phyloP scores from a whole-genome alignment of 257 asterid species.

The Gardenia jasminoides region DNA sequence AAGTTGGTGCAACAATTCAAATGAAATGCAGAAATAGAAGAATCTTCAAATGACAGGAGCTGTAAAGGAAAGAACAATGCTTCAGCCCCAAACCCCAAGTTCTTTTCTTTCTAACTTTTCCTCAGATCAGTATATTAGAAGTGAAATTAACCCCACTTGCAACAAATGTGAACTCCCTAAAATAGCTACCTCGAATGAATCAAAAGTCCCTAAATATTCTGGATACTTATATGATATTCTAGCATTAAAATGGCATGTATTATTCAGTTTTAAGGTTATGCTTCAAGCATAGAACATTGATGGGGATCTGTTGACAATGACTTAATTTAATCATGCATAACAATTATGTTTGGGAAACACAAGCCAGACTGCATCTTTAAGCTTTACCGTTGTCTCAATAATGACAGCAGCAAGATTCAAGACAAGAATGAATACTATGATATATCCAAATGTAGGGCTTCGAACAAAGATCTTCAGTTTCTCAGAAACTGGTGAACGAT shows the following conservation, averaged over 20 bases:
- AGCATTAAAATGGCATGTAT: neutral
- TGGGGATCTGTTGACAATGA: neutral
- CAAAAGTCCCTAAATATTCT: neutral
- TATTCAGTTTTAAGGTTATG: neutral
- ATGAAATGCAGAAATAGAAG: neutral
- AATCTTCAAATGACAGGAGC: neutral
- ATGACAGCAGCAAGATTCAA: slow-evolving; percentile 81
- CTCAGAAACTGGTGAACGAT: slow-evolving; percentile 66
- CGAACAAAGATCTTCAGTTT: slow-evolving; percentile 64
- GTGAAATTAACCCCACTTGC: neutral
- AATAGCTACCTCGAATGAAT: neutral
- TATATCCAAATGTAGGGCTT: slow-evolving; percentile 64
- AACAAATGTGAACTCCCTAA: neutral
- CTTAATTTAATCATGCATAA: neutral
- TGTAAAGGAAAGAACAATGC: neutral
- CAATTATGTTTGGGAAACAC: neutral
- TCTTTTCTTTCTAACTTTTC: neutral
- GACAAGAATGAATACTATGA: slow-evolving; percentile 59
- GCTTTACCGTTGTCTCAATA: slow-evolving; percentile 80
- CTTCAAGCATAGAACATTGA: neutral
- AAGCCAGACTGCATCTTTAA: neutral
- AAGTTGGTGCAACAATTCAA: neutral
- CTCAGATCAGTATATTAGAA: neutral
- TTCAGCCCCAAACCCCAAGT: neutral
- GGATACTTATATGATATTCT: neutral